phyloP scores from a whole-genome alignment of 1,284 basidiomycete species.

The Trichosporon faecale region DNA sequence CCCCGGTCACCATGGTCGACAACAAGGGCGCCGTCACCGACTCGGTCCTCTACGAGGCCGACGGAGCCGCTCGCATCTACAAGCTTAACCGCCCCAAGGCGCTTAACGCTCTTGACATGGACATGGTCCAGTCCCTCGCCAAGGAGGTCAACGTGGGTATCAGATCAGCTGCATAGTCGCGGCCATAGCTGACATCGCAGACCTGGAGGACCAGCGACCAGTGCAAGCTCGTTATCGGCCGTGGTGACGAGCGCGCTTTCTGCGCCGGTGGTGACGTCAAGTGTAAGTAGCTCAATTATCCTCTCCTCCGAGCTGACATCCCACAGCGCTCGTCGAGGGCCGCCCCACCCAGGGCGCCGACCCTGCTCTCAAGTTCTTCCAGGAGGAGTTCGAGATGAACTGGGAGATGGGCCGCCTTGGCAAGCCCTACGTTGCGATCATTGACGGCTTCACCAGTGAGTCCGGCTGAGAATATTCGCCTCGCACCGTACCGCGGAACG shows the following conservation, averaged over 20 bases:
- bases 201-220: slow-evolving; percentile 74
- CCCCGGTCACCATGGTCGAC: slow-evolving; percentile 20
- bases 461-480: slow-evolving; percentile 29
- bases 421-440: slow-evolving; percentile 83
- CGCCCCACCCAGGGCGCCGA: slow-evolving; percentile 43
- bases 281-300: slow-evolving; percentile 25
- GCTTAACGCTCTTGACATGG: slow-evolving; percentile 78
- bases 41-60: slow-evolving; percentile 29
- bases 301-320: not conserved
- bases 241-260: slow-evolving; percentile 75
- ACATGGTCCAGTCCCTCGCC: slow-evolving; percentile 74
- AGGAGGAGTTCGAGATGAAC: slow-evolving; percentile 89
- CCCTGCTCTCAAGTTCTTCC: slow-evolving; percentile 79
- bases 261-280: slow-evolving; percentile 92
- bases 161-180: too few species aligned
- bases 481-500: not conserved
- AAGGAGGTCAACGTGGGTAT: slow-evolving; percentile 49
- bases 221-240: slow-evolving; percentile 72
- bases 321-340: slow-evolving; percentile 22
- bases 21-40: slow-evolving; percentile 21
- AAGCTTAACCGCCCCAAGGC: slow-evolving; percentile 69
- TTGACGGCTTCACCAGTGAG: slow-evolving; percentile 88
- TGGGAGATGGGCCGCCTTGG: slow-evolving; percentile 72
- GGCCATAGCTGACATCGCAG: slow-evolving; percentile 52
- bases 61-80: slow-evolving; percentile 35